These are phyloP conservation scores for Prunus salicina DNA, from an alignment of 306 rosid genomes.

Conservation along the genomic window DNA sequence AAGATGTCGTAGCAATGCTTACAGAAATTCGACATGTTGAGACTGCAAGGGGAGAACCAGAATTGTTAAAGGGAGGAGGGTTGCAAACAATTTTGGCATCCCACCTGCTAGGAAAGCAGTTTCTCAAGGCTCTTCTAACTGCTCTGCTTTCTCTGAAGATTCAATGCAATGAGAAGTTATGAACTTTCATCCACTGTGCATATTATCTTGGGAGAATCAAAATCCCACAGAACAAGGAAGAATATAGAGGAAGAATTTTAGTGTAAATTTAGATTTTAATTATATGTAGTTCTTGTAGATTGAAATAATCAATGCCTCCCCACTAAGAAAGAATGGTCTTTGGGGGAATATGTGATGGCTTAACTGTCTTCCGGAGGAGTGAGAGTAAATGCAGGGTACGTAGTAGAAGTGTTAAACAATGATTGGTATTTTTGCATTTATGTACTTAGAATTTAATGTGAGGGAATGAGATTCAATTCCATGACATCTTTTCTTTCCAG, in stretches of 20 bases:
- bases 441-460: too few species aligned
- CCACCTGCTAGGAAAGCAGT: conserved; percentile 49
- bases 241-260: background rate
- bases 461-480: conserved; percentile 30
- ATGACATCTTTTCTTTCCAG: background rate
- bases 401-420: conserved; percentile 35
- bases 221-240: conserved; percentile 22
- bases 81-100: conserved; percentile 34
- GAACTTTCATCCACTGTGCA: conserved; percentile 24
- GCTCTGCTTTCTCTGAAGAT: conserved; percentile 80
- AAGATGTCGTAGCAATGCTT: conserved; percentile 77
- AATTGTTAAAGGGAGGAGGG: conserved; percentile 41
- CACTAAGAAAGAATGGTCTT: background rate
- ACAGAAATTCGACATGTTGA: conserved; percentile 54
- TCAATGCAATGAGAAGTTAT: conserved; percentile 23
- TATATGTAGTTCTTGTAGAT: conserved; percentile 22
- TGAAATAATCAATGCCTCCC: conserved; percentile 14
- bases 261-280: conserved; percentile 16
- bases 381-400: conserved; percentile 27
- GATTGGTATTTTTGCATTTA: too few species aligned
- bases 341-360: conserved; percentile 24
- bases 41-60: conserved; percentile 37
- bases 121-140: conserved; percentile 61
- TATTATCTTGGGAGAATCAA: conserved; percentile 14
- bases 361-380: conserved; percentile 24